Percentiles rank a stretch among this genome's conserved stretches.
phyloP scores from a whole-genome alignment of 2,329 filamentous ascomycete species.

The Neofusicoccum sp. region DNA sequence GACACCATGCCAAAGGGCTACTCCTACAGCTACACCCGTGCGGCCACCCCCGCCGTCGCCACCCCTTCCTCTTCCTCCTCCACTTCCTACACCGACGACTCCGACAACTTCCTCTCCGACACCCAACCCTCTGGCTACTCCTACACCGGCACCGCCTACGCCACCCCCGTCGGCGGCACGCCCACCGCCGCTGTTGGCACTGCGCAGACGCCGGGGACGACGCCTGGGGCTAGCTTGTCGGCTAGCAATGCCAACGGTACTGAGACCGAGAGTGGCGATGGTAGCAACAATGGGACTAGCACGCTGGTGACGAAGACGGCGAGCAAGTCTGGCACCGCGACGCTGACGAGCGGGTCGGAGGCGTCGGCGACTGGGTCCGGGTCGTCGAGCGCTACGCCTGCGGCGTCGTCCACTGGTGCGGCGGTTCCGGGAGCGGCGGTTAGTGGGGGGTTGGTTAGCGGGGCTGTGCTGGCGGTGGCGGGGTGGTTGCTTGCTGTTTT shows the following conservation, averaged over 20 bases:
- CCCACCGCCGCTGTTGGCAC: background rate
- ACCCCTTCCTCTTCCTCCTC: conserved; percentile 3
- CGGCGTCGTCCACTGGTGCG: background rate
- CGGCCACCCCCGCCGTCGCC: background rate
- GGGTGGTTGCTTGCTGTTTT: conserved; percentile 15
- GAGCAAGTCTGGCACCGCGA: background rate
- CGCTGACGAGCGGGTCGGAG: background rate
- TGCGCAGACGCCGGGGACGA: background rate
- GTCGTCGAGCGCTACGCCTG: background rate
- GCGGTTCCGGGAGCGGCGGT: background rate
- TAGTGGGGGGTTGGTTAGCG: background rate
- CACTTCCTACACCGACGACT: conserved; percentile 17
- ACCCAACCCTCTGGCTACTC: conserved; percentile 17
- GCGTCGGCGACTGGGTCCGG: background rate
- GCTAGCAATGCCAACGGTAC: background rate
- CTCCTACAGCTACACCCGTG: background rate
- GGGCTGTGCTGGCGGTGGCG: background rate
- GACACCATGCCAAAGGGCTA: conserved; percentile 19
- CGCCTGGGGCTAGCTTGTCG: background rate
- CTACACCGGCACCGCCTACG: background rate
- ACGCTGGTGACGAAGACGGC: conserved; percentile 2
- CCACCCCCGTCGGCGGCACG: background rate
- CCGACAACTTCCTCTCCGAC: conserved; percentile 17
- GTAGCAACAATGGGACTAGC: background rate
- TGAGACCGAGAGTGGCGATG: background rate